phyloP scores from a whole-genome alignment of 768 basidiomycete genomes.

The Rhizopogon vulgaris region DNA sequence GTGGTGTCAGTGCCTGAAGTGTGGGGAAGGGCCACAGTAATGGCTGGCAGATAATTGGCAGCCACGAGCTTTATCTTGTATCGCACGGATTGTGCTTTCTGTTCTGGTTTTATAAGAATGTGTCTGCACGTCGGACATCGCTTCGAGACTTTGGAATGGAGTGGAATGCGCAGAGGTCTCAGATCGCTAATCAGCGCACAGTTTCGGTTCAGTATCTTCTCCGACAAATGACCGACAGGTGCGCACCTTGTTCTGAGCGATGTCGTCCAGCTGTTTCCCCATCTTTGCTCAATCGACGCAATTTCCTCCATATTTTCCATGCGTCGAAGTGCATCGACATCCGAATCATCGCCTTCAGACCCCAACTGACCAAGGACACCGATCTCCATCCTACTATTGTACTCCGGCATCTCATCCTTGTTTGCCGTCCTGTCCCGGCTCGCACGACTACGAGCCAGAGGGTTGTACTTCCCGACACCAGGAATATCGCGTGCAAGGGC shows the following conservation, averaged over 20 bases:
- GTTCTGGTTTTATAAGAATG: conserved; percentile 97
- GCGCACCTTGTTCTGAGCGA: conserved; percentile 58
- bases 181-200: conserved; percentile 50
- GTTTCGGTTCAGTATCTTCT: neutral
- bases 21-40: conserved; percentile 67
- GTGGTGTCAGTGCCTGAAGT: conserved; percentile 30
- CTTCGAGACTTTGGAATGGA: conserved; percentile 92
- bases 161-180: conserved; percentile 82
- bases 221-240: neutral
- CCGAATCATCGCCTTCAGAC: conserved; percentile 57
- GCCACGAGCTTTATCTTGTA: conserved; percentile 99
- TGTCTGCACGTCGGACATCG: conserved; percentile 92
- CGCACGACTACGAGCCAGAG: conserved; percentile 40
- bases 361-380: conserved; percentile 46
- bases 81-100: conserved; percentile 89
- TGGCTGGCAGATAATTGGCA: conserved; percentile 86
- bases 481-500: conserved; percentile 85
- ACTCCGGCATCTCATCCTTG: conserved; percentile 74
- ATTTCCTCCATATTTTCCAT: conserved; percentile 59
- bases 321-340: conserved; percentile 65
- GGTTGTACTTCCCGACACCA: conserved; percentile 74
- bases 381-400: conserved; percentile 66
- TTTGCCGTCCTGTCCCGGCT: conserved; percentile 60
- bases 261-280: conserved; percentile 73
- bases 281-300: conserved; percentile 70